Conservation (phyloP, 1,284 basidiomycete species). For the Sporisorium graminicola region DNA sequence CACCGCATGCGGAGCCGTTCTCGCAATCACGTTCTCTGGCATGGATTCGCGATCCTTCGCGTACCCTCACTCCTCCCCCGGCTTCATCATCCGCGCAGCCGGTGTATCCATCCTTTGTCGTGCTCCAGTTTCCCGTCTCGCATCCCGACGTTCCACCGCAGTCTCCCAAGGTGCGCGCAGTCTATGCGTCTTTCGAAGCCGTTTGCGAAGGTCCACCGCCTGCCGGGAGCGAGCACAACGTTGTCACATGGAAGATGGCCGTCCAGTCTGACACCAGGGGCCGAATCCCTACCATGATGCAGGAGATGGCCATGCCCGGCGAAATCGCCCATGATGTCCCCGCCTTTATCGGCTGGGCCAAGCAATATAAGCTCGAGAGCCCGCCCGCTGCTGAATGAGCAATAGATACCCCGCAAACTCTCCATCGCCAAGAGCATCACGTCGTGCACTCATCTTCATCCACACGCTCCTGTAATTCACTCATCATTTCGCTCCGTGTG, state of each 20-base stretch:
- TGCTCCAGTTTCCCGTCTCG: slow-evolving; percentile 54
- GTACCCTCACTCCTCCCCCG: slow-evolving; percentile 20
- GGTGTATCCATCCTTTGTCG: slow-evolving; percentile 53
- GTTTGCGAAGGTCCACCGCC: slow-evolving; percentile 36
- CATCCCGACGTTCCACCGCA: slow-evolving; percentile 40
- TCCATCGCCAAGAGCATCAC: neutral
- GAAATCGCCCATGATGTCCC: slow-evolving; percentile 64
- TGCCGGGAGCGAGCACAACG: neutral
- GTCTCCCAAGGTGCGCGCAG: slow-evolving; percentile 51
- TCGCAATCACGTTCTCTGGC: slow-evolving; percentile 32
- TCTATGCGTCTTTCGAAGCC: slow-evolving; percentile 63
- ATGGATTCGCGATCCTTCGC: slow-evolving; percentile 24
- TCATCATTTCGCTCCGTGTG: too few species aligned
- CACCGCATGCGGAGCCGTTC: slow-evolving; percentile 52
- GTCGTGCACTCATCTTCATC: too few species aligned
- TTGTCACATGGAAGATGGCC: slow-evolving; percentile 55
- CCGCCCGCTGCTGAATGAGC: slow-evolving; percentile 12
- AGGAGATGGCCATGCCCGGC: slow-evolving; percentile 59
- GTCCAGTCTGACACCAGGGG: slow-evolving; percentile 61
- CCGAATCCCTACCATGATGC: slow-evolving; percentile 56
- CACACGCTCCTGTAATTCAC: neutral
- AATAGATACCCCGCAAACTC: neutral
- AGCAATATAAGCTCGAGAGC: slow-evolving; percentile 35
- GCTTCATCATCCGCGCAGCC: slow-evolving; percentile 2
- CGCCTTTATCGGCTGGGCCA: slow-evolving; percentile 58